A percentile compares a stretch with the other conserved stretches of the same genome.
Evolutionary conservation across 345 rosid genomes (phyloP).

Genomic region (Euphorbia lathyris): DNA sequence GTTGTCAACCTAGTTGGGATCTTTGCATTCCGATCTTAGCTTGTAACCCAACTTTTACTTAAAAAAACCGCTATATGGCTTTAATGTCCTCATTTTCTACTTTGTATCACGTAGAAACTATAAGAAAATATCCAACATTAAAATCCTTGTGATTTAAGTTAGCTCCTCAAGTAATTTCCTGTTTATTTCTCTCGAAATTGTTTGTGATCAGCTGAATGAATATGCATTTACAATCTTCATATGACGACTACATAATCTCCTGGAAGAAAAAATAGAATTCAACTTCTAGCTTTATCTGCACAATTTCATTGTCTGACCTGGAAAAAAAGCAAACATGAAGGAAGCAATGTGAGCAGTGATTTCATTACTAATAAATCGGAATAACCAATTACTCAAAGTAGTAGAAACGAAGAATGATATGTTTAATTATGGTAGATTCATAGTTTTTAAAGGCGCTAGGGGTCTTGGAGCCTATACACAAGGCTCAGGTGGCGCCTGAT

Average conservation of each 20-base stretch:
- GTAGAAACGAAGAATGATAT: neutral
- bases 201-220: neutral
- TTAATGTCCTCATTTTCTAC: no score
- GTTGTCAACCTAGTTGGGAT: no score
- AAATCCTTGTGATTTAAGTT: neutral
- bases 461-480: no score
- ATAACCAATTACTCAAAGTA: neutral
- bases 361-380: neutral
- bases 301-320: conserved; percentile 3
- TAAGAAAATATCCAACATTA: neutral
- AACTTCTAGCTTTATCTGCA: neutral
- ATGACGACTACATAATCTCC: neutral
- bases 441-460: no score
- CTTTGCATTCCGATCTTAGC: no score
- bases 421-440: neutral
- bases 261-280: neutral
- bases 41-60: no score
- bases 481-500: no score
- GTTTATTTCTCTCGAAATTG: neutral
- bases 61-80: no score
- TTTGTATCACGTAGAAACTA: no score
- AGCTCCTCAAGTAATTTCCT: neutral
- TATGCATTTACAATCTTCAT: neutral
- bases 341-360: neutral
- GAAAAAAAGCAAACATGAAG: neutral